Evolutionary conservation across 106 monocot genomes (phyloP).

Genomic region (Ottelia alismoides): DNA sequence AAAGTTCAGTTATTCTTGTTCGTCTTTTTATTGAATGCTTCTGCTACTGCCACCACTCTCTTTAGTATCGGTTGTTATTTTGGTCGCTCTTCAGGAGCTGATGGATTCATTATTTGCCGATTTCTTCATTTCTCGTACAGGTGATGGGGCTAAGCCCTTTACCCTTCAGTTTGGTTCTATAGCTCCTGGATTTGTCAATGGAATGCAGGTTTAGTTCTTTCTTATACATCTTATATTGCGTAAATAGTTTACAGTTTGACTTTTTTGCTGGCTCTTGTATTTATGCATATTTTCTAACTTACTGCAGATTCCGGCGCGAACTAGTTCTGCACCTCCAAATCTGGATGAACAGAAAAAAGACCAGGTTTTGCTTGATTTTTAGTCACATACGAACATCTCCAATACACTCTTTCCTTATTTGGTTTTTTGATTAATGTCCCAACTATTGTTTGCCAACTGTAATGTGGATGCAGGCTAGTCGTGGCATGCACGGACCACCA

Average conservation of each 20-base stretch:
- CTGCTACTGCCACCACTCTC: neutral
- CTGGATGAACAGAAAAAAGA: conserved; percentile 80
- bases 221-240: neutral
- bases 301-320: conserved; percentile 49
- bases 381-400: neutral
- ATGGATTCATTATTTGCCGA: neutral
- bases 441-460: neutral
- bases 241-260: neutral
- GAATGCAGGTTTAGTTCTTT: conserved; percentile 36
- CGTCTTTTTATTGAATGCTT: neutral
- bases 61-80: no score
- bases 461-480: conserved; percentile 20
- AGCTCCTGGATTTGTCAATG: conserved; percentile 51
- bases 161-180: conserved; percentile 75
- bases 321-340: conserved; percentile 86
- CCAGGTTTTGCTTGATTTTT: conserved; percentile 24
- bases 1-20: neutral
- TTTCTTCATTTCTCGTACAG: conserved; percentile 11
- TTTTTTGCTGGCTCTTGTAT: neutral
- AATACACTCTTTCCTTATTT: neutral
- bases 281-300: neutral
- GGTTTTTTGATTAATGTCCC: neutral
- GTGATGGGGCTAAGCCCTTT: conserved; percentile 32
- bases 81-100: neutral
- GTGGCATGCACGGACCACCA: conserved; percentile 23